Conservation (phyloP, 1,284 basidiomycete species). For the Taiwanofungus camphoratus region DNA sequence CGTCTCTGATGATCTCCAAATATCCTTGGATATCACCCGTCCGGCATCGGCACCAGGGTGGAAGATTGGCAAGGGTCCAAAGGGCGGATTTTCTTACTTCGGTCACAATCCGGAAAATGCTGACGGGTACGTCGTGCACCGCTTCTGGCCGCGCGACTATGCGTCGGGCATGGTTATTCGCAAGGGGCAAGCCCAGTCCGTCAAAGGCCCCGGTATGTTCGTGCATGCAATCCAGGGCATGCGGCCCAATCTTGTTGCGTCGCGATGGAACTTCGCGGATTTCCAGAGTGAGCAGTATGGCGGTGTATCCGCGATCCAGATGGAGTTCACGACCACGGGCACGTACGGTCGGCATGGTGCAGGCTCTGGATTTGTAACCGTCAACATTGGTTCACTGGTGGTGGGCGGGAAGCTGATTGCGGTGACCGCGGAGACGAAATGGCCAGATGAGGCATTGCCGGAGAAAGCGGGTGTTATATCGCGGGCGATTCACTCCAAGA, state of each 20-base stretch:
- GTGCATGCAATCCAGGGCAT: constrained; percentile 98
- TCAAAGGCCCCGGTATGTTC: constrained; percentile 85
- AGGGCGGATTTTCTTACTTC: constrained; percentile 90
- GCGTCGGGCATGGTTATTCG: constrained; percentile 70
- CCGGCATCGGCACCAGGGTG: constrained; percentile 76
- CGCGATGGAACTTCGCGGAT: constrained; percentile 94
- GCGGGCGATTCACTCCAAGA: constrained; percentile 62
- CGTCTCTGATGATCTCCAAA: constrained; percentile 75
- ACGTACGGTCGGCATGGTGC: constrained; percentile 69
- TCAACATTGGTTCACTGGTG: constrained; percentile 84
- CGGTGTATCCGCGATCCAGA: constrained; percentile 84
- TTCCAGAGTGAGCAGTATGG: constrained; percentile 74
- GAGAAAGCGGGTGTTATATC: constrained; percentile 51
- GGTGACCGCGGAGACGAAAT: constrained; percentile 68
- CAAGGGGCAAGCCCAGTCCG: constrained; percentile 62
- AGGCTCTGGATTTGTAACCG: constrained; percentile 74
- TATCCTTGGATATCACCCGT: constrained; percentile 72
- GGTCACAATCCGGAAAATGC: constrained; percentile 69
- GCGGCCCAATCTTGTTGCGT: constrained; percentile 91
- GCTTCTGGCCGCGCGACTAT: constrained; percentile 80
- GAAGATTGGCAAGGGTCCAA: constrained; percentile 86
- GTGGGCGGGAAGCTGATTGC: constrained; percentile 70
- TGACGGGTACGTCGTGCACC: constrained; percentile 88
- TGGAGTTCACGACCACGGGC: constrained; percentile 92
- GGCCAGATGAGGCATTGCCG: constrained; percentile 50